Evolutionary conservation across 2,329 filamentous ascomycete species (phyloP), one percentile per base, ranked within the genome.

Genomic region (Fusarium guadeloupense): DNA sequence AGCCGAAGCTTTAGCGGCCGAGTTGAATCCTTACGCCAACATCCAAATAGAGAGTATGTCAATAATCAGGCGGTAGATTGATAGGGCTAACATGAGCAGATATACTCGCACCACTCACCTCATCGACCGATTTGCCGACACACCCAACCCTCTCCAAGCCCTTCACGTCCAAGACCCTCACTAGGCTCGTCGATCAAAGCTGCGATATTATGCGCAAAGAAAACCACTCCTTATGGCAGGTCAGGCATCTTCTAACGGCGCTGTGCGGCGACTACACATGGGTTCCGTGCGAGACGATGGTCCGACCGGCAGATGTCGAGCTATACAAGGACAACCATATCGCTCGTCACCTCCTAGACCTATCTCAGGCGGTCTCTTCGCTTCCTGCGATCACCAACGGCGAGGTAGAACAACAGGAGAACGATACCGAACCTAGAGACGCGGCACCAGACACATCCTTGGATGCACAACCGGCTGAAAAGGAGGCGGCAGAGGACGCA

Each of bases 101-200:
- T 51, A 81, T 94, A 14, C 85, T 95, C 50, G 89, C 88, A 17
- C 92, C 92, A 12, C 79, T 95, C 49, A 92, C 89, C 16, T 81
- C 89, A 28, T 86, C 90, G 43, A 89, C 89, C 73, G 90, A 93
- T 56, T 81, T 96, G 14, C 84, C 90, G 13, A 83, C 83, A 51
- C 91, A 95, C 72, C 89, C 90, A 45, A 89, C 89, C 20, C 80
- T 93, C 34, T 91, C 89, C 57, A 82, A 87, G 65, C 87, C 91
- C 0, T 95, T 92, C 72, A 88, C 83, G 13, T 91, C 89, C 43
- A 88, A 85, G 64, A 90, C 89, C 10, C 81, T 95, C 16, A 88
- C 85, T 43, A 85, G 91, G 62, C 83, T 96, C 50, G 85, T 89
- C 16, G 81, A 81, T 38, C 88, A 93, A 75, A 88, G 87, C 49